Conservation (phyloP, 768 basidiomycete genomes). For the Lepiota venenata region DNA sequence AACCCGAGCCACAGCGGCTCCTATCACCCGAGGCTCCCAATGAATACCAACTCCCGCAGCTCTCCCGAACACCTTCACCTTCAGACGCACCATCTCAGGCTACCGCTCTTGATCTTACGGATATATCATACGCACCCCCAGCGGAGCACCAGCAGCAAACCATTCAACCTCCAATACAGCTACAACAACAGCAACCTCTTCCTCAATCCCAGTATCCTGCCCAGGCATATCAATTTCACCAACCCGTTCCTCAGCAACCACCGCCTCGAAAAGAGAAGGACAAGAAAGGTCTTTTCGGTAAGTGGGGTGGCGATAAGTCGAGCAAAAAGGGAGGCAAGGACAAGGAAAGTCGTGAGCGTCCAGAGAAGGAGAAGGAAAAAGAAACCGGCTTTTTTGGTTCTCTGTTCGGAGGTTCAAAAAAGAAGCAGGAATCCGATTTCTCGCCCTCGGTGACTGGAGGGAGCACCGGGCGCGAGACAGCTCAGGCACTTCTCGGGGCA, state of each 20-base stretch:
- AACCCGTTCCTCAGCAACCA: conserved; percentile 20
- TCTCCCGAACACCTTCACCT: conserved; percentile 63
- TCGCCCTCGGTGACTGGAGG: conserved; percentile 32
- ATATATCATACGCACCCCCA: conserved; percentile 20
- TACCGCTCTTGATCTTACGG: conserved; percentile 20
- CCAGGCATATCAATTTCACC: neutral
- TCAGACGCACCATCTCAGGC: conserved; percentile 23
- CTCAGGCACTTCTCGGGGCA: conserved; percentile 80
- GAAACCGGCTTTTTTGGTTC: conserved; percentile 91
- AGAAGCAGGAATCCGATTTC: conserved; percentile 65
- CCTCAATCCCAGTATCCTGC: conserved; percentile 17
- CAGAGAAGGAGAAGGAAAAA: conserved; percentile 60
- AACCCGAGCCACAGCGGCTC: conserved; percentile 63
- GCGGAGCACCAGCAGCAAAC: conserved; percentile 14
- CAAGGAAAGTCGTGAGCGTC: conserved; percentile 39
- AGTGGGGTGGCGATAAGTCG: conserved; percentile 67
- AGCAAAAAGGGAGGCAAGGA: conserved; percentile 51
- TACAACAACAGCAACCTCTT: conserved; percentile 25
- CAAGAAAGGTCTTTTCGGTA: conserved; percentile 63
- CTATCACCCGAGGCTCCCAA: conserved; percentile 37
- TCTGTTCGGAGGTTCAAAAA: conserved; percentile 79
- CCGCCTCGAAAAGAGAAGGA: conserved; percentile 64
- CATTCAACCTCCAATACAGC: conserved; percentile 14
- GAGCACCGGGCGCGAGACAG: conserved; percentile 77
- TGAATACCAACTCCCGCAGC: conserved; percentile 27